Percentiles rank a stretch among this genome's conserved stretches.
Conservation (phyloP, 768 basidiomycete genomes). For the Mycena chlorophos region DNA sequence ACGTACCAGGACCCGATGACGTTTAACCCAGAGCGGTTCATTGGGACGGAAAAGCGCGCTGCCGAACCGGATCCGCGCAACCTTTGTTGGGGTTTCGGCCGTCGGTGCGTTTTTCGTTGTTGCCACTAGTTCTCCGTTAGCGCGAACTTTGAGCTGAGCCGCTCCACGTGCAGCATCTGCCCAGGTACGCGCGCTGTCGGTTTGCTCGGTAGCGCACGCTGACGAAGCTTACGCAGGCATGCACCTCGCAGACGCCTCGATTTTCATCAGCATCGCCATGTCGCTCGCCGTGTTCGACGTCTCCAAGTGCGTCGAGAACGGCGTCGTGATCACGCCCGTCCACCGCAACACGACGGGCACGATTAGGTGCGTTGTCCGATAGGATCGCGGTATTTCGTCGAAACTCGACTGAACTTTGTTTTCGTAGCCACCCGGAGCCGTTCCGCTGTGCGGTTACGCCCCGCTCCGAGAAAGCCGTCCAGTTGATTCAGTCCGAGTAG, state of each 20-base stretch:
- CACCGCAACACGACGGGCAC: constrained; percentile 61
- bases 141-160: background rate
- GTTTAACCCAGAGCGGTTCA: constrained; percentile 64
- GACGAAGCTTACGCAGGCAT: constrained; percentile 36
- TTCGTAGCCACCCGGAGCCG: constrained; percentile 59
- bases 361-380: constrained; percentile 48
- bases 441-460: constrained; percentile 62
- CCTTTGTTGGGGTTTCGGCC: constrained; percentile 70
- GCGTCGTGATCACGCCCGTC: constrained; percentile 49
- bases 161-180: constrained; percentile 51
- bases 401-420: constrained; percentile 8
- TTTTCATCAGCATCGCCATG: constrained; percentile 55
- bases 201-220: constrained; percentile 6
- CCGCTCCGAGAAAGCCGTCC: constrained; percentile 57
- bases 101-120: constrained; percentile 44
- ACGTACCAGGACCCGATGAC: constrained; percentile 53
- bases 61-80: constrained; percentile 59
- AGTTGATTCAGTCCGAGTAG: constrained; percentile 52
- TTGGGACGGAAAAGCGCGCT: constrained; percentile 41
- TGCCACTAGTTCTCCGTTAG: background rate
- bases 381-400: background rate
- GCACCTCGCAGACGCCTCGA: constrained; percentile 54
- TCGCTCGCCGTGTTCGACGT: constrained; percentile 54
- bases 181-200: constrained; percentile 44
- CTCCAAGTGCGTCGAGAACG: constrained; percentile 46